A percentile compares a stretch with the other conserved stretches of the same genome.
phyloP scores from a whole-genome alignment of 2,329 filamentous ascomycete genomes.

The Aquanectria penicillioides region DNA sequence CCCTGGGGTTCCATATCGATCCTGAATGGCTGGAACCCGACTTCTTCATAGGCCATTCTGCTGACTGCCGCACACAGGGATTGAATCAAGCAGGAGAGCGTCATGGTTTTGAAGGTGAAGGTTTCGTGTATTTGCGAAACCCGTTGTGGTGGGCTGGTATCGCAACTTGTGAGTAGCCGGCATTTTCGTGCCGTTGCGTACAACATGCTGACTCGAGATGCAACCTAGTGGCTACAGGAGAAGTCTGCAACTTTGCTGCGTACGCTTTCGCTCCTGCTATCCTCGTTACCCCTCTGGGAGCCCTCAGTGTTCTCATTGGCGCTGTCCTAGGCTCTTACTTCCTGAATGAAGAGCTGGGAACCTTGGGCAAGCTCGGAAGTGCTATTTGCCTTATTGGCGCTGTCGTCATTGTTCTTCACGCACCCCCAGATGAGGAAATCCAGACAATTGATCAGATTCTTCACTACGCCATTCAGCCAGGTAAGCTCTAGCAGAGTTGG shows the following conservation, averaged over 20 bases:
- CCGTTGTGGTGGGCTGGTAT: slow-evolving; percentile 99
- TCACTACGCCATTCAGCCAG: slow-evolving; percentile 88
- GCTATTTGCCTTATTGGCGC: slow-evolving; percentile 96
- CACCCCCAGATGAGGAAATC: slow-evolving; percentile 92
- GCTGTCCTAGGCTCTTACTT: slow-evolving; percentile 96
- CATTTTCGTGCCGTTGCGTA: background rate
- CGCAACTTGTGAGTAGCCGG: slow-evolving; percentile 74
- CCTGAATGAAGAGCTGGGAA: slow-evolving; percentile 88
- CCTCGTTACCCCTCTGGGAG: slow-evolving; percentile 92
- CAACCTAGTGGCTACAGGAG: slow-evolving; percentile 82
- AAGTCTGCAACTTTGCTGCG: slow-evolving; percentile 96
- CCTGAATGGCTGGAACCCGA: background rate
- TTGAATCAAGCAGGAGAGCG: slow-evolving; percentile 89
- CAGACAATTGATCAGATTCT: slow-evolving; percentile 92
- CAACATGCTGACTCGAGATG: slow-evolving; percentile 33
- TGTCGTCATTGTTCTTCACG: slow-evolving; percentile 97
- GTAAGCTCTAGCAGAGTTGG: no score
- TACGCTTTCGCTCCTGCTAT: slow-evolving; percentile 99
- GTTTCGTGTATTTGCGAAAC: slow-evolving; percentile 91
- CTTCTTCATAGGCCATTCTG: background rate
- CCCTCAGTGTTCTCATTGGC: slow-evolving; percentile 92
- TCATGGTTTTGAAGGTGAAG: slow-evolving; percentile 97
- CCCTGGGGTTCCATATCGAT: background rate
- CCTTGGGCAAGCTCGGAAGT: slow-evolving; percentile 91
- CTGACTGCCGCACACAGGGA: slow-evolving; percentile 63